A percentile compares a stretch with the other conserved stretches of the same genome.
These are phyloP conservation scores for Penicillium sp. DNA, from an alignment of 2,329 filamentous ascomycete species.

Conservation along the genomic window DNA sequence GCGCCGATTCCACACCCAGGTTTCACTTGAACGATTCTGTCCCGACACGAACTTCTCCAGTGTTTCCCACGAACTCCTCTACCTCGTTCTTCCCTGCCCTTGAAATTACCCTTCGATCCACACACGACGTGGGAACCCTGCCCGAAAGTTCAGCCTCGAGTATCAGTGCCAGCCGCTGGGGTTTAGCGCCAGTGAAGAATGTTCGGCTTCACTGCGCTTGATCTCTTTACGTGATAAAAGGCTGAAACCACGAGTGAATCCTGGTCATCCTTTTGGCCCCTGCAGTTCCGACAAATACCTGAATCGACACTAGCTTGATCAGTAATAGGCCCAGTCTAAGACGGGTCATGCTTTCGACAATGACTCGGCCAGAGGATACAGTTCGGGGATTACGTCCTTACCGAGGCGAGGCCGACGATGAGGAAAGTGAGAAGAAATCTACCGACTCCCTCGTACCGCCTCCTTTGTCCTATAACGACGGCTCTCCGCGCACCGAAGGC, in stretches of 20 bases:
- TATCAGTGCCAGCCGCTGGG: constrained; percentile 3
- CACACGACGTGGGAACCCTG: constrained; percentile 1
- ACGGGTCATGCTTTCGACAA: constrained; percentile 37
- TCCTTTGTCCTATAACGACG: constrained; percentile 33
- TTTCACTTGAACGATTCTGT: constrained; percentile 8
- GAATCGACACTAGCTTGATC: constrained; percentile 3
- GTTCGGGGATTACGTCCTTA: constrained; percentile 38
- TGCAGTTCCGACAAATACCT: background rate
- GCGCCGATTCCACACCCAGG: constrained; percentile 10
- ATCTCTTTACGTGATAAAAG: constrained; percentile 14
- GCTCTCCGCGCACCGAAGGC: constrained; percentile 33
- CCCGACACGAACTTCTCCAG: constrained; percentile 3
- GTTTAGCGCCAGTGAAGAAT: constrained; percentile 16
- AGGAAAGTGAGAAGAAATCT: constrained; percentile 30
- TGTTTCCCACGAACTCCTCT: background rate
- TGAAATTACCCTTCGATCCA: background rate
- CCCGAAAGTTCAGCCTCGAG: background rate
- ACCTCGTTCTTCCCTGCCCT: background rate
- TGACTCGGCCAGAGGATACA: constrained; percentile 44
- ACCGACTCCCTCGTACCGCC: constrained; percentile 34
- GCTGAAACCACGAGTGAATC: background rate
- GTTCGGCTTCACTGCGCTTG: constrained; percentile 11
- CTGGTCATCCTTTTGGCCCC: background rate
- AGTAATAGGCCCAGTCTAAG: background rate
- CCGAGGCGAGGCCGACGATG: constrained; percentile 38